These are phyloP conservation scores for Haematococcus lacustris DNA, from an alignment of 139 green algal genomes.

Conservation along the genomic window DNA sequence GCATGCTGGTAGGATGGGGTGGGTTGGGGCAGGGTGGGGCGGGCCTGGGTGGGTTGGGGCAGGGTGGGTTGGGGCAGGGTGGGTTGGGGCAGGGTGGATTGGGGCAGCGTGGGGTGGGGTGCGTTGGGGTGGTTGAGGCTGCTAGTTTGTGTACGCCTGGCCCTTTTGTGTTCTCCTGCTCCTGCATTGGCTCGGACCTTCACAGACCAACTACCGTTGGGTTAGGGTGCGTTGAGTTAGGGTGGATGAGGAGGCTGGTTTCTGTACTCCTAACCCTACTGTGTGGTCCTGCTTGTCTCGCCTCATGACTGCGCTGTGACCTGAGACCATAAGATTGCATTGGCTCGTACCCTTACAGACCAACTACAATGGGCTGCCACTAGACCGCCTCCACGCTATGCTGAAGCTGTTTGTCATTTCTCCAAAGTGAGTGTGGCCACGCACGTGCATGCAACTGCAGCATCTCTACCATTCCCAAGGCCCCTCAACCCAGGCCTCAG, in stretches of 20 bases:
- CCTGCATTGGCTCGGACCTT: slow-evolving; percentile 80
- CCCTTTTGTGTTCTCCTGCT: not conserved
- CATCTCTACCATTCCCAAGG: no score
- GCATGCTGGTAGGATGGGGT: not conserved
- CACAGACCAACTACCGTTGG: slow-evolving; percentile 60
- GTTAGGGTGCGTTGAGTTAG: slow-evolving; percentile 2
- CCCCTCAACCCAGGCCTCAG: no score
- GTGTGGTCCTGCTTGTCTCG: not conserved
- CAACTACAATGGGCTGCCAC: slow-evolving; percentile 70
- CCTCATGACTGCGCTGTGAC: slow-evolving; percentile 18
- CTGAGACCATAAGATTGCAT: slow-evolving; percentile 66
- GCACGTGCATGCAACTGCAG: no score
- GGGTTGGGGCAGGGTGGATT: no score
- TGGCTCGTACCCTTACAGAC: slow-evolving; percentile 89
- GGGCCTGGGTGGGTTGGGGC: no score
- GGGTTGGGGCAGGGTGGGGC: no score
- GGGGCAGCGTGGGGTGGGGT: not conserved
- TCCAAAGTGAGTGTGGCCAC: slow-evolving; percentile 22
- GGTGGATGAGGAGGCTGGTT: not conserved
- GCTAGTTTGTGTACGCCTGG: slow-evolving; percentile 14
- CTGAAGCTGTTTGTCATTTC: slow-evolving; percentile 88
- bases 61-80: no score
- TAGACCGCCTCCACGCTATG: slow-evolving; percentile 91
- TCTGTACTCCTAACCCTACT: not conserved
- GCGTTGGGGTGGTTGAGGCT: not conserved